phyloP scores from a whole-genome alignment of 768 basidiomycete genomes.

The Kwoniella bestiolae region DNA sequence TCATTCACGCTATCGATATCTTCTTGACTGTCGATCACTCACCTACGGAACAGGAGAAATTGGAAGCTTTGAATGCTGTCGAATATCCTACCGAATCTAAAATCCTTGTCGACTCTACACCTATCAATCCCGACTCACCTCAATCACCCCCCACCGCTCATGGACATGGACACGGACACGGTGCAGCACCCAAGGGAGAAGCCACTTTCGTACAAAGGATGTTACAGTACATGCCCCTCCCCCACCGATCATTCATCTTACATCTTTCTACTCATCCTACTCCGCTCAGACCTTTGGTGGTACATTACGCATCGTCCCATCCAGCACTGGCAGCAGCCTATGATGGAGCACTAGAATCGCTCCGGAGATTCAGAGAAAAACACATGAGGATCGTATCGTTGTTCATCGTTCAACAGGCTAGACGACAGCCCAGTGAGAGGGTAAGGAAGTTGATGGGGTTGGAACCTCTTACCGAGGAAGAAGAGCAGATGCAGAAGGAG shows the following conservation, averaged over 20 bases:
- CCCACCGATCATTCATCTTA: constrained; percentile 74
- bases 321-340: constrained; percentile 63
- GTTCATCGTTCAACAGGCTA: constrained; percentile 85
- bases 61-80: constrained; percentile 11
- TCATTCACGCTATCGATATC: constrained; percentile 65
- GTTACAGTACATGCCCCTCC: constrained; percentile 89
- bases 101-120: constrained; percentile 16
- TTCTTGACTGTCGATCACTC: constrained; percentile 59
- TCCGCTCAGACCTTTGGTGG: constrained; percentile 69
- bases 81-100: constrained; percentile 2
- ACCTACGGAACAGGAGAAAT: constrained; percentile 47
- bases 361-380: constrained; percentile 80
- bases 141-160: constrained; percentile 5
- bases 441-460: constrained; percentile 43
- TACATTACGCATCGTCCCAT: constrained; percentile 35
- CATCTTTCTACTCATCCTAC: constrained; percentile 71
- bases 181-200: constrained; percentile 33
- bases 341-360: constrained; percentile 73
- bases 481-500: constrained; percentile 14
- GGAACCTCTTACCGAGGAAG: constrained; percentile 21
- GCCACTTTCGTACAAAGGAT: constrained; percentile 80
- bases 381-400: constrained; percentile 89
- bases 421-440: constrained; percentile 55
- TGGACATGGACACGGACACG: constrained; percentile 11
- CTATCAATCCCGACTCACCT: constrained; percentile 21